Percentiles rank a stretch among this genome's conserved stretches.
These are phyloP conservation scores for Solanum pennellii DNA, from an alignment of 257 asterid species.

Conservation along the genomic window DNA sequence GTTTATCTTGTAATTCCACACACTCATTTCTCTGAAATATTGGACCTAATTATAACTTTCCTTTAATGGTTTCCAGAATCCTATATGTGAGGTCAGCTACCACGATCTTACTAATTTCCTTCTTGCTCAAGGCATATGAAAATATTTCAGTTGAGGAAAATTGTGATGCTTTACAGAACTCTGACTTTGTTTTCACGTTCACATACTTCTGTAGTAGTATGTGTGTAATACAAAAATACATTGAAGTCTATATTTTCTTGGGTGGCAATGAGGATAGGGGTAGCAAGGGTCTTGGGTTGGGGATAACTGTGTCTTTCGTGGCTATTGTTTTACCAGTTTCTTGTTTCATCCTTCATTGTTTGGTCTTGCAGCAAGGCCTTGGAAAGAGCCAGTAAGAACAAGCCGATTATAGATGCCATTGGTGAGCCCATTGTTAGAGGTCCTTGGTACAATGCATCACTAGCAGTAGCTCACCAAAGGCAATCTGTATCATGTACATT, in stretches of 20 bases:
- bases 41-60: neutral
- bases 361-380: slow-evolving; percentile 74
- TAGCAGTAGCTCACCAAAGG: slow-evolving; percentile 85
- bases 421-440: slow-evolving; percentile 93
- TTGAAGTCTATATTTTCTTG: neutral
- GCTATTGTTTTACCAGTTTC: neutral
- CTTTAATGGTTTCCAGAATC: neutral
- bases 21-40: neutral
- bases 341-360: neutral
- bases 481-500: slow-evolving; percentile 85
- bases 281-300: neutral
- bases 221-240: neutral
- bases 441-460: slow-evolving; percentile 97
- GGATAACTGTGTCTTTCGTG: neutral
- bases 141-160: neutral
- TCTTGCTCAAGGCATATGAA: neutral
- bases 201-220: neutral
- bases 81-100: neutral
- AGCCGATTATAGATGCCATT: slow-evolving; percentile 54
- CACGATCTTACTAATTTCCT: neutral
- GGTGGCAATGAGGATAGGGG: neutral
- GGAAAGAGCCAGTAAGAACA: slow-evolving; percentile 76
- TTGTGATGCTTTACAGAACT: neutral
- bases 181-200: too few relatives aligned
- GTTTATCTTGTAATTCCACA: neutral